Conservation (phyloP, 176 grass and related monocot species). For the Luzula sylvatica region DNA sequence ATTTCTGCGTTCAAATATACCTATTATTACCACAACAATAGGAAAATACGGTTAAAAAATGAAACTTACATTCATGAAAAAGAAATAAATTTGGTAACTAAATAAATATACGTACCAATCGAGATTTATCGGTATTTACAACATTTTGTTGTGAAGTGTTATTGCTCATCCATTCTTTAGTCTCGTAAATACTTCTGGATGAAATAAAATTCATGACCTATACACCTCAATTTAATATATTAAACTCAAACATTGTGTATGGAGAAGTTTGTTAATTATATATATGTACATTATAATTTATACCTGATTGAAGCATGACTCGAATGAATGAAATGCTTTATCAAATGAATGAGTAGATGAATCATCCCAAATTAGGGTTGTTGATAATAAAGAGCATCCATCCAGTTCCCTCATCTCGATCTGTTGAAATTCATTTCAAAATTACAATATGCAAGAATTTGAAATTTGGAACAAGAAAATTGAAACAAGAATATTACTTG, state of each 20-base stretch:
- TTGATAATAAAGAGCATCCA: slow-evolving; percentile 56
- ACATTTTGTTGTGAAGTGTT: slow-evolving; percentile 14
- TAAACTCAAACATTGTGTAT: neutral
- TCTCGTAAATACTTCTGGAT: slow-evolving; percentile 4
- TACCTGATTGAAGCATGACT: slow-evolving; percentile 68
- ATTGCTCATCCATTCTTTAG: slow-evolving; percentile 17
- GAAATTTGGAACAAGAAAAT: slow-evolving; percentile 17
- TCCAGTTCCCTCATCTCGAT: slow-evolving; percentile 58
- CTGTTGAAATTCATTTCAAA: slow-evolving; percentile 32
- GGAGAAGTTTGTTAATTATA: slow-evolving; percentile 11
- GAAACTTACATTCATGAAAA: slow-evolving; percentile 11
- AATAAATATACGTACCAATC: slow-evolving; percentile 8
- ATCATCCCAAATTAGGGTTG: slow-evolving; percentile 91
- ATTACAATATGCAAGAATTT: slow-evolving; percentile 12
- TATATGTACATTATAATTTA: neutral
- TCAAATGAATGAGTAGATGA: slow-evolving; percentile 47
- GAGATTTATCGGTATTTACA: slow-evolving; percentile 5
- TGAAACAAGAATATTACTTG: slow-evolving; percentile 41
- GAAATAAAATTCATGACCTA: slow-evolving; percentile 2
- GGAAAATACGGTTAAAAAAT: neutral
- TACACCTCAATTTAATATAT: neutral
- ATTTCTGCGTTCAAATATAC: slow-evolving; percentile 60
- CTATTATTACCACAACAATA: slow-evolving; percentile 24
- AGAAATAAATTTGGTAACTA: slow-evolving; percentile 8
- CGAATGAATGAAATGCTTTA: slow-evolving; percentile 42